Conservation (phyloP, 1,139 yeast genomes). For the Lodderomyces theae region DNA sequence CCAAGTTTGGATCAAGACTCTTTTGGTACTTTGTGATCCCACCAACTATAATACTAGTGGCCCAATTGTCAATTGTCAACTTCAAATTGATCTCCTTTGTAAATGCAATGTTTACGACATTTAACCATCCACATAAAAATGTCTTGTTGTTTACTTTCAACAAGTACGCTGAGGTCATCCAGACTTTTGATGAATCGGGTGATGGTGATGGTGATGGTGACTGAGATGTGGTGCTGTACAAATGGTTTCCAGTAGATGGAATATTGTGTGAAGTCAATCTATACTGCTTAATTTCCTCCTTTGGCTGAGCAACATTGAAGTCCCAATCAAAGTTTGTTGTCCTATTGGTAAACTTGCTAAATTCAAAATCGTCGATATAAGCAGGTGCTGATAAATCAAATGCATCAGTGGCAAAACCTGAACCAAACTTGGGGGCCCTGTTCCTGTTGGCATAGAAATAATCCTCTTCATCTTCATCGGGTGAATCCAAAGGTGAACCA, state of each 20-base stretch:
- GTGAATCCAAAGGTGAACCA: slow-evolving; percentile 36
- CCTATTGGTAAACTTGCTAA: slow-evolving; percentile 1
- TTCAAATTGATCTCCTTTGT: slow-evolving; percentile 37
- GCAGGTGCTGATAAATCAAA: slow-evolving; percentile 1
- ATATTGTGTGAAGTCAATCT: slow-evolving; percentile 15
- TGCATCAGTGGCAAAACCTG: background rate
- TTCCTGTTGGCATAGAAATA: slow-evolving; percentile 1
- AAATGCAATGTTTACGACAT: slow-evolving; percentile 38
- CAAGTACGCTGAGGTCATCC: slow-evolving; percentile 15
- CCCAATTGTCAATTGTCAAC: slow-evolving; percentile 40
- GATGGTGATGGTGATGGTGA: background rate
- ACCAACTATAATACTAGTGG: slow-evolving; percentile 28
- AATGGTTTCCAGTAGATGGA: slow-evolving; percentile 8
- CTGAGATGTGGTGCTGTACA: too few relatives aligned
- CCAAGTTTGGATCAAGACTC: slow-evolving; percentile 27
- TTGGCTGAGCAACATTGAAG: background rate
- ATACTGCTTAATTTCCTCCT: slow-evolving; percentile 10
- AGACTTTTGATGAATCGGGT: slow-evolving; percentile 7
- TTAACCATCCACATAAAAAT: slow-evolving; percentile 27
- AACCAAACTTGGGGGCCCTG: background rate
- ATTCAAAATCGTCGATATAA: slow-evolving; percentile 1
- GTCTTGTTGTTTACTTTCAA: slow-evolving; percentile 14
- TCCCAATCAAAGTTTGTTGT: slow-evolving; percentile 5
- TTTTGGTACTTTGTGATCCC: slow-evolving; percentile 25
- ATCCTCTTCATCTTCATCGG: slow-evolving; percentile 13